Base-by-base conservation (phyloP, 2,329 filamentous ascomycete species). In the Fusarium anthophilum region DNA sequence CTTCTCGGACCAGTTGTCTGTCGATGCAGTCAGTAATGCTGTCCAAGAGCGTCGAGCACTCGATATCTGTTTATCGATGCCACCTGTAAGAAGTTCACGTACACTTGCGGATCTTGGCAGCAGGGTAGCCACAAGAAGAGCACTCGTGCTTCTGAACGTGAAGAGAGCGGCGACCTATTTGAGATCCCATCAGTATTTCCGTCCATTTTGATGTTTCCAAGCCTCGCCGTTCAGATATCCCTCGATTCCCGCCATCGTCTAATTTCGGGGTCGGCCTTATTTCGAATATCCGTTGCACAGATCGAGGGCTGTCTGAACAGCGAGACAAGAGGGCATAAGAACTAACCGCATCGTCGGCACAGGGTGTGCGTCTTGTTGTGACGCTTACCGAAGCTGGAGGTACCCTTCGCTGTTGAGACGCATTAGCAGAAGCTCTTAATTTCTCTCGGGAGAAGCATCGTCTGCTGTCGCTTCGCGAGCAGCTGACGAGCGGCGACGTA, bases 1-100 rank as follows among this genome's bases (percentile, higher is more conserved):
- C 94, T 99, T 99, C 92, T 98, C 96, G 87, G 94, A 91, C 96
- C 96, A 99, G 94, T 99, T 98, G 93, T 92, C 96, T 98, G 84
- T 84, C 57, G 28, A 44, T 32, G 22, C 54, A 60, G 44, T 77
- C 58, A 77, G 75, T 70, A 71, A 72, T 60, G n/a, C 51, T 41
- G 38, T 61, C 39, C 30, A 55, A 41, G 26, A 55, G 37, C 44
- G 38, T 58, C 61, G 55, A 43, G 35, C 48, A 45, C n/a, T 73
- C 61, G 68, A 54, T 43, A 53, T 69, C 62, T 59, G 20, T 63
- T 57, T 58, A 58, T 65, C 73, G 55, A 64, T 50, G 43, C 47
- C 41, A 44, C 41, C 28, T 60, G 43, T 50, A 24, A 54, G 38
- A 15, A 66, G 28, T 60, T 71, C 67, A 94, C 96, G 85, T 98